Percentiles rank a stretch among this genome's conserved stretches.
phyloP scores from a whole-genome alignment of 2,329 filamentous ascomycete genomes.

The Neocatenulostroma microsporum region DNA sequence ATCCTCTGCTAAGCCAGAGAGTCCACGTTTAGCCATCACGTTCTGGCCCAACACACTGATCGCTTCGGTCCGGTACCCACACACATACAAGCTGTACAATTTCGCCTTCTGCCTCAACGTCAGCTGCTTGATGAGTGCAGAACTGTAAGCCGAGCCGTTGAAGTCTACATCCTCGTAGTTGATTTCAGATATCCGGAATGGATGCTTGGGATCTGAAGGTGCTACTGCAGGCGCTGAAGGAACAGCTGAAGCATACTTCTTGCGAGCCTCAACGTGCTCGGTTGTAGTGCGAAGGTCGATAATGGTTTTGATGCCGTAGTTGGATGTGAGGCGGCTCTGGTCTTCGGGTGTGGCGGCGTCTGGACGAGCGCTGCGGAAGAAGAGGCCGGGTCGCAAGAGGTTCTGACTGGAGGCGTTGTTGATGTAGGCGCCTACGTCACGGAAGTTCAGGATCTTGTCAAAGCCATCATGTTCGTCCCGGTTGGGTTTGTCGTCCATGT shows the following conservation, averaged over 20 bases:
- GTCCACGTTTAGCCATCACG: conserved; percentile 64
- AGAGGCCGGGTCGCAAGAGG: conserved; percentile 13
- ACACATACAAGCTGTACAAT: conserved; percentile 54
- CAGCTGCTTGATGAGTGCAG: conserved; percentile 58
- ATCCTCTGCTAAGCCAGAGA: conserved; percentile 61
- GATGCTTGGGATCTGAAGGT: conserved; percentile 41
- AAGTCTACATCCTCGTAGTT: conserved; percentile 62
- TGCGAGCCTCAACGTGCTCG: conserved; percentile 32
- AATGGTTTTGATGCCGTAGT: conserved; percentile 60
- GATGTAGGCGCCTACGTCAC: conserved; percentile 63
- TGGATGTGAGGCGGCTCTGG: conserved; percentile 49
- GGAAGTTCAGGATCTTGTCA: conserved; percentile 63
- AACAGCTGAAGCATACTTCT: conserved; percentile 48
- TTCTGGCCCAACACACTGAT: conserved; percentile 61
- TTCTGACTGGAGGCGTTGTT: conserved; percentile 52
- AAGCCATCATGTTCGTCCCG: too few species aligned
- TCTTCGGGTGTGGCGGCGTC: conserved; percentile 67
- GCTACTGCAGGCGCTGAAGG: conserved; percentile 37
- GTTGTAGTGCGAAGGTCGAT: conserved; percentile 74
- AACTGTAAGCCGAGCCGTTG: conserved; percentile 64
- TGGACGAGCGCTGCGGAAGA: conserved; percentile 30
- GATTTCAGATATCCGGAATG: conserved; percentile 55
- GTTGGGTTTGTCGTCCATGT: too few species aligned
- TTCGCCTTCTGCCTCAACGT: conserved; percentile 59
- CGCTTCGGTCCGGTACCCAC: conserved; percentile 61